phyloP scores from a whole-genome alignment of 2,329 filamentous ascomycete species.

The Daldinia sp. region DNA sequence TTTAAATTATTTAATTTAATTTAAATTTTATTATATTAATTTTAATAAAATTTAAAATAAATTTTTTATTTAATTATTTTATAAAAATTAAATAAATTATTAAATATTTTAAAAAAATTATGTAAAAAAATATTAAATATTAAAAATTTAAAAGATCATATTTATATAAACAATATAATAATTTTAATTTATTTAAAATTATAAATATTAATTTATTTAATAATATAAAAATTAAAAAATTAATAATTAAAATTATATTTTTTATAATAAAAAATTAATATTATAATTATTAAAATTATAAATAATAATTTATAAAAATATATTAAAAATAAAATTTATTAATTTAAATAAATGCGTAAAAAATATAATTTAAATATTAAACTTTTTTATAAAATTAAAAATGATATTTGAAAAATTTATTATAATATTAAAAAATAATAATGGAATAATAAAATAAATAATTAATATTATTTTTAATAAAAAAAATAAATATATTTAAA shows the following conservation, averaged over 20 bases:
- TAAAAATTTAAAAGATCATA: neutral
- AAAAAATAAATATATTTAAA: conserved; percentile 1
- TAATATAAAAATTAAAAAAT: neutral
- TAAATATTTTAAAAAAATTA: neutral
- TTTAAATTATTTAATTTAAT: neutral
- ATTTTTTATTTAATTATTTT: neutral
- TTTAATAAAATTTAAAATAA: neutral
- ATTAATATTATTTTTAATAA: neutral
- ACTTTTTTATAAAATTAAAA: conserved; percentile 1
- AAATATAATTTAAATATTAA: neutral
- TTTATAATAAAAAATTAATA: neutral
- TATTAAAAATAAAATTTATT: neutral
- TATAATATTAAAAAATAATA: neutral
- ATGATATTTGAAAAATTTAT: neutral
- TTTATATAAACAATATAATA: neutral
- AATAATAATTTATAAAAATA: neutral
- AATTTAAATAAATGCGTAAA: neutral
- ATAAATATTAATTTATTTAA: neutral
- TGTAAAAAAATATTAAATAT: neutral
- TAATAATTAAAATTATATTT: neutral
- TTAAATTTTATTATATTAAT: neutral
- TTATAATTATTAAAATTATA: conserved; percentile 1
- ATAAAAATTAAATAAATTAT: neutral
- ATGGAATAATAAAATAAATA: neutral
- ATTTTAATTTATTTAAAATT: neutral